Conservation (phyloP, 352 stramenopile species). For the Pythium vanterpoolii region DNA sequence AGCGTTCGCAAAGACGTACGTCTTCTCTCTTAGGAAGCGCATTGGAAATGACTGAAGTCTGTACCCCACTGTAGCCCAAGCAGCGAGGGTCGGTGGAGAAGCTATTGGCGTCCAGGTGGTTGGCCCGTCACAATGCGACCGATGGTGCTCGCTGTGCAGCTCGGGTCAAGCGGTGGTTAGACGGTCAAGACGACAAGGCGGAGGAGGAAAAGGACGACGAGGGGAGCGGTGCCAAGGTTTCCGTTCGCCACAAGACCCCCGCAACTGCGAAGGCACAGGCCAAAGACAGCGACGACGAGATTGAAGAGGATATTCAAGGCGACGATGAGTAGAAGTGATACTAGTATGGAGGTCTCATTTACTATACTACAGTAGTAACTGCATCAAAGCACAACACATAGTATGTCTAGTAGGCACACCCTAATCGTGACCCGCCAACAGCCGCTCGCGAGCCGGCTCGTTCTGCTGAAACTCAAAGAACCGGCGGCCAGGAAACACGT, state of each 20-base stretch:
- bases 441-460: conserved; percentile 54
- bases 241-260: no score
- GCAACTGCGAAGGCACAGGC: background rate
- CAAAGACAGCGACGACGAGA: conserved; percentile 41
- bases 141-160: conserved; percentile 27
- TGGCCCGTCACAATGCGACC: conserved; percentile 49
- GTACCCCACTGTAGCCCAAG: conserved; percentile 39
- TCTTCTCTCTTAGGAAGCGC: background rate
- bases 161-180: conserved; percentile 37
- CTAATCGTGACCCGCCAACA: conserved; percentile 33
- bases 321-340: conserved; percentile 9
- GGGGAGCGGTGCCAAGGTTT: no score
- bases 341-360: background rate
- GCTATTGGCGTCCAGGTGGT: conserved; percentile 48
- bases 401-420: no score
- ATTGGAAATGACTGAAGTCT: background rate
- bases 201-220: background rate
- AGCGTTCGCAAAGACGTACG: conserved; percentile 69
- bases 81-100: conserved; percentile 56
- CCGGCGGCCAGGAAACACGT: conserved; percentile 30
- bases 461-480: conserved; percentile 32
- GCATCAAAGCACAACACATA: no score
- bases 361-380: no score
- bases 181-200: conserved; percentile 1
- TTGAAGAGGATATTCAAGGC: conserved; percentile 42